Conservation (phyloP, 495 filamentous ascomycete genomes). For the Daldinia grandis region DNA sequence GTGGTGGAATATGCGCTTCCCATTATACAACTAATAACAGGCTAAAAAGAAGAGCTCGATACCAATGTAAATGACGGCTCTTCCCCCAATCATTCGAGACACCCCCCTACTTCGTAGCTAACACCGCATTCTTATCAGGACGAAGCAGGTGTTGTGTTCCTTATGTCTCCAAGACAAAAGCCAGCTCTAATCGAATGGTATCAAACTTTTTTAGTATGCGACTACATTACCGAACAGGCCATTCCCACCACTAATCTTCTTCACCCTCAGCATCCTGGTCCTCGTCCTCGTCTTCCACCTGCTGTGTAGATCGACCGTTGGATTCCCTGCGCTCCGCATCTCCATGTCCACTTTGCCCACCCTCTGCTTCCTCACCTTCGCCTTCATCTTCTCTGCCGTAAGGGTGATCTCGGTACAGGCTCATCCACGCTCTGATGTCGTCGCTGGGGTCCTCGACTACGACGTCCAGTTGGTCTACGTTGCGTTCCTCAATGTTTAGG, state of each 20-base stretch:
- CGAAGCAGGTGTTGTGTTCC: not conserved
- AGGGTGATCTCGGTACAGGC: slow-evolving; percentile 52
- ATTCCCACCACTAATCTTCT: slow-evolving; percentile 21
- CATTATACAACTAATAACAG: not conserved
- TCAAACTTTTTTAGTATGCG: not conserved
- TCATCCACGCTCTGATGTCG: slow-evolving; percentile 50
- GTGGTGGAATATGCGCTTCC: not conserved
- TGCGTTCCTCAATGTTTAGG: slow-evolving; percentile 50
- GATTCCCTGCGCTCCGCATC: slow-evolving; percentile 36
- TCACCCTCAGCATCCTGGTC: slow-evolving; percentile 47
- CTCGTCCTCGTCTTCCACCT: slow-evolving; percentile 48
- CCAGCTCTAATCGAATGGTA: not conserved
- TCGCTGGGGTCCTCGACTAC: slow-evolving; percentile 54
- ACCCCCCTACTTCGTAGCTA: not conserved
- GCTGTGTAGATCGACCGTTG: slow-evolving; percentile 49
- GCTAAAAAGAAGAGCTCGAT: not conserved
- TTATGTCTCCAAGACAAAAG: not conserved
- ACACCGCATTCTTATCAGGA: not conserved
- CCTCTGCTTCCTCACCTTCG: slow-evolving; percentile 12
- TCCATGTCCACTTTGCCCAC: slow-evolving; percentile 4
- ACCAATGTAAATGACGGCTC: not conserved
- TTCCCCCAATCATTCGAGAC: not conserved
- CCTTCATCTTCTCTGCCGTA: slow-evolving; percentile 46
- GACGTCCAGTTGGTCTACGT: slow-evolving; percentile 56
- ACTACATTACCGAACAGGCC: not conserved